These are phyloP conservation scores for Leptodontidium sp. DNA, from an alignment of 2,329 filamentous ascomycete genomes.

Conservation along the genomic window DNA sequence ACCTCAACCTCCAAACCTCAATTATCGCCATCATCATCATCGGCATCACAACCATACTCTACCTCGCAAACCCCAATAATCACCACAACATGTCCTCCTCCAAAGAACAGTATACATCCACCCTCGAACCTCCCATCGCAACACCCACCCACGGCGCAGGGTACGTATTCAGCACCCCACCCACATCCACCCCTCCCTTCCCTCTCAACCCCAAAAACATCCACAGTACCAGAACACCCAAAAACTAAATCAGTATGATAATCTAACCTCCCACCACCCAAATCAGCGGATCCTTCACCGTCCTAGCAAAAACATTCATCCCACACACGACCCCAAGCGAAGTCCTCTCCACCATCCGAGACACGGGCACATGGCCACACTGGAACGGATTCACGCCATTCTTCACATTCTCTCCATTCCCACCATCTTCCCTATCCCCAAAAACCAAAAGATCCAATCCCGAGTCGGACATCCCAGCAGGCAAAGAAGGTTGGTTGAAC, in stretches of 20 bases:
- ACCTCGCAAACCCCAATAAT: not conserved
- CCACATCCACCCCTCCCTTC: no score
- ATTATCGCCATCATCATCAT: conserved; percentile 13
- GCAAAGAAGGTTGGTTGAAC: conserved; percentile 33
- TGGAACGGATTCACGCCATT: conserved; percentile 67
- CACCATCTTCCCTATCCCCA: conserved; percentile 46
- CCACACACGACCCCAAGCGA: conserved; percentile 24
- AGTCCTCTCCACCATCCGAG: conserved; percentile 35
- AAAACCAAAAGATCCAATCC: not conserved
- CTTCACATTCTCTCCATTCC: conserved; percentile 60
- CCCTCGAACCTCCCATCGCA: conserved; percentile 32
- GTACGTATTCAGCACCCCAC: no score
- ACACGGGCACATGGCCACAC: conserved; percentile 36
- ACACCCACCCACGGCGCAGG: conserved; percentile 37
- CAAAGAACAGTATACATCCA: conserved; percentile 13
- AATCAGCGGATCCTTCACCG: conserved; percentile 34
- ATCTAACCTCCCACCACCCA: no score
- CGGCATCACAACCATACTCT: not conserved
- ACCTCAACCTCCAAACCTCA: not conserved
- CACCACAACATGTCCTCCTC: conserved; percentile 14
- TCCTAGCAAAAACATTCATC: conserved; percentile 35
- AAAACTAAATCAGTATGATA: no score
- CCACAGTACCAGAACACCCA: no score
- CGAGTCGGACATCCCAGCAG: conserved; percentile 30
- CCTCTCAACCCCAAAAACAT: no score